These are phyloP conservation scores for Cajanus cajan DNA, from an alignment of 306 rosid genomes.

Conservation along the genomic window DNA sequence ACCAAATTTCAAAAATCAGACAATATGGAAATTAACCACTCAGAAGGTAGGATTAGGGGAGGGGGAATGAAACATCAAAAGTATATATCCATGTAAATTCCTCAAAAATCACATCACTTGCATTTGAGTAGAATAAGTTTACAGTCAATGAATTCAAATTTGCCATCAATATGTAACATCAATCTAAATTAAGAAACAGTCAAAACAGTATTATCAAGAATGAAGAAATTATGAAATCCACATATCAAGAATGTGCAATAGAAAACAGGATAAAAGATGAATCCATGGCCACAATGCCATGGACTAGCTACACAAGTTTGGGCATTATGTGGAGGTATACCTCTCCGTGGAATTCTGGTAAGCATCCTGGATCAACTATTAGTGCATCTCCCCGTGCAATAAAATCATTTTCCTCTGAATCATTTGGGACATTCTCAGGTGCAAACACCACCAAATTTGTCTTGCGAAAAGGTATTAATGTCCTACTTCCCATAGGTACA, in stretches of 20 bases:
- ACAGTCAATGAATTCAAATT: slow-evolving; percentile 8
- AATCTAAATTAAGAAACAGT: not conserved
- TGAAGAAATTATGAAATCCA: slow-evolving; percentile 15
- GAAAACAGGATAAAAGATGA: slow-evolving; percentile 19
- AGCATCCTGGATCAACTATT: slow-evolving; percentile 90
- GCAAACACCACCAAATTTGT: slow-evolving; percentile 81
- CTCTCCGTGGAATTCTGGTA: slow-evolving; percentile 69
- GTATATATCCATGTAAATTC: not conserved
- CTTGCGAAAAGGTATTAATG: slow-evolving; percentile 64
- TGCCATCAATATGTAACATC: not conserved
- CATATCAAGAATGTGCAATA: slow-evolving; percentile 8
- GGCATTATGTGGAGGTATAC: slow-evolving; percentile 39
- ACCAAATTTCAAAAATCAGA: not conserved
- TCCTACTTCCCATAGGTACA: slow-evolving; percentile 80
- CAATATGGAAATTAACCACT: not conserved
- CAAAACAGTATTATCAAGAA: not conserved
- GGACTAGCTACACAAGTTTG: slow-evolving; percentile 18
- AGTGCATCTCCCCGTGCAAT: slow-evolving; percentile 78
- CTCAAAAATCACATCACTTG: not conserved
- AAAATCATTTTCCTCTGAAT: slow-evolving; percentile 36
- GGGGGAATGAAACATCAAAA: slow-evolving; percentile 14
- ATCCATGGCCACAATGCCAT: slow-evolving; percentile 6
- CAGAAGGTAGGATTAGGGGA: slow-evolving; percentile 3
- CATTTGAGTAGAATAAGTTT: not conserved
- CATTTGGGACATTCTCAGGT: slow-evolving; percentile 49